Percentiles rank a stretch among this genome's conserved stretches.
Evolutionary conservation across 208 protist genomes (phyloP).

Genomic region (Wallacemonas rigidus): DNA sequence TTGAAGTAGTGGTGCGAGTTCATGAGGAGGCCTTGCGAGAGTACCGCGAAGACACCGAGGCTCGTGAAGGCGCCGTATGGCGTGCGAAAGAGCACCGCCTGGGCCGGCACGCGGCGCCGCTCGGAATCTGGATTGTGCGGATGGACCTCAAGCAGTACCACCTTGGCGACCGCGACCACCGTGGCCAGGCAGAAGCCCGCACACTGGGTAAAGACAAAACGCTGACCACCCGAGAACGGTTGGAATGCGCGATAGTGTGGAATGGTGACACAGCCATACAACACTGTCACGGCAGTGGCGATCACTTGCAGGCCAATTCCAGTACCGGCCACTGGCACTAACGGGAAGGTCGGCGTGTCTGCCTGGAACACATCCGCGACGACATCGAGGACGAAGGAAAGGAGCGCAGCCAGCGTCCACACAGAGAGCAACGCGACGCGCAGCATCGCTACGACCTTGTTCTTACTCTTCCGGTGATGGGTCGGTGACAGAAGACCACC

Average conservation of each 20-base stretch:
- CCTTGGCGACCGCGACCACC: constrained; percentile 35
- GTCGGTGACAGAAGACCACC: no score
- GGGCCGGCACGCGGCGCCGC: background rate
- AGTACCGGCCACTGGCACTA: constrained; percentile 33
- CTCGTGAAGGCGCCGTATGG: constrained; percentile 64
- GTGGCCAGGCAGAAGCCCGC: constrained; percentile 46
- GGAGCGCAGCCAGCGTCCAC: constrained; percentile 43
- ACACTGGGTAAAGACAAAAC: constrained; percentile 72
- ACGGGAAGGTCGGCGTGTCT: constrained; percentile 36
- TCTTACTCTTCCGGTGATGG: background rate
- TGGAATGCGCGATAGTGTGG: constrained; percentile 61
- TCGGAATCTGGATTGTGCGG: constrained; percentile 3
- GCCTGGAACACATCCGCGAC: constrained; percentile 74
- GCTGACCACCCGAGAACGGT: constrained; percentile 64
- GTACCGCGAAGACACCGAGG: constrained; percentile 44
- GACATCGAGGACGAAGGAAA: constrained; percentile 50
- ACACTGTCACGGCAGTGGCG: constrained; percentile 28
- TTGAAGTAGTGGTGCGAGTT: constrained; percentile 69
- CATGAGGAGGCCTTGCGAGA: constrained; percentile 53
- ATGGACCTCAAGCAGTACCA: constrained; percentile 30
- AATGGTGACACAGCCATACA: constrained; percentile 45
- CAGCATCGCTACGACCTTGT: constrained; percentile 21
- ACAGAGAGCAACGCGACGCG: constrained; percentile 43
- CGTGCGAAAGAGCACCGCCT: background rate
- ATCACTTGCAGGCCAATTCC: constrained; percentile 42